Conservation (phyloP, 2,329 filamentous ascomycete genomes). For the Hymenoscyphus repandus region DNA sequence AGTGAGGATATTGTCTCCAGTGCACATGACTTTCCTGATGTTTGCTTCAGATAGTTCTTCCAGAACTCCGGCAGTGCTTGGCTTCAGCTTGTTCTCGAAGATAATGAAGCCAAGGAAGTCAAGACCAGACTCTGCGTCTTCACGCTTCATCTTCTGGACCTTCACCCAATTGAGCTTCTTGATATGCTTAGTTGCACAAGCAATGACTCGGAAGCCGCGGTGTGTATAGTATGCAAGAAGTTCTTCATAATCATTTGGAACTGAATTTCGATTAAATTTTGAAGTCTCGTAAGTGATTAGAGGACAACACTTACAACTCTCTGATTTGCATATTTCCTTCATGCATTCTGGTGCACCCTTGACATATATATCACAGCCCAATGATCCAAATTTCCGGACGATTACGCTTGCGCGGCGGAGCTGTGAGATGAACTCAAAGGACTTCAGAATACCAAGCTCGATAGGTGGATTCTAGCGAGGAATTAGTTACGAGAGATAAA, state of each 20-base stretch:
- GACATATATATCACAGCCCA: conserved; percentile 82
- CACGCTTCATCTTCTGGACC: conserved; percentile 85
- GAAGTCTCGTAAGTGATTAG: neutral
- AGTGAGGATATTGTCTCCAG: conserved; percentile 94
- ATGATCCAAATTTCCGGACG: conserved; percentile 80
- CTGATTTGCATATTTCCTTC: conserved; percentile 81
- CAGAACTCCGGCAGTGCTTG: conserved; percentile 74
- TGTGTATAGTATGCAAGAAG: conserved; percentile 88
- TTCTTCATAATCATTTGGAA: conserved; percentile 86
- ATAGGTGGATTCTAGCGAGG: conserved; percentile 46
- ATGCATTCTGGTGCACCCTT: conserved; percentile 97
- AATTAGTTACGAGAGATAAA: neutral
- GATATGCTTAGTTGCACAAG: conserved; percentile 84
- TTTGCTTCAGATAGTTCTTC: conserved; percentile 76
- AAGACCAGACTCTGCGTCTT: conserved; percentile 76
- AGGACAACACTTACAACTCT: conserved; percentile 61
- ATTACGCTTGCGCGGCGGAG: conserved; percentile 89
- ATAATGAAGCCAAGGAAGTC: conserved; percentile 95
- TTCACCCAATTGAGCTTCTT: conserved; percentile 89
- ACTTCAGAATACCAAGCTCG: conserved; percentile 84
- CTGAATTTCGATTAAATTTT: conserved; percentile 33
- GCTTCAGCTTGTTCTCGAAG: conserved; percentile 97
- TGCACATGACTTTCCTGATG: conserved; percentile 92
- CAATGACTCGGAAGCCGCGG: conserved; percentile 93
- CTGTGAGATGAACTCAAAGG: conserved; percentile 93